phyloP scores from a whole-genome alignment of 805 yeast genomes.

The Starmerella stellata region DNA sequence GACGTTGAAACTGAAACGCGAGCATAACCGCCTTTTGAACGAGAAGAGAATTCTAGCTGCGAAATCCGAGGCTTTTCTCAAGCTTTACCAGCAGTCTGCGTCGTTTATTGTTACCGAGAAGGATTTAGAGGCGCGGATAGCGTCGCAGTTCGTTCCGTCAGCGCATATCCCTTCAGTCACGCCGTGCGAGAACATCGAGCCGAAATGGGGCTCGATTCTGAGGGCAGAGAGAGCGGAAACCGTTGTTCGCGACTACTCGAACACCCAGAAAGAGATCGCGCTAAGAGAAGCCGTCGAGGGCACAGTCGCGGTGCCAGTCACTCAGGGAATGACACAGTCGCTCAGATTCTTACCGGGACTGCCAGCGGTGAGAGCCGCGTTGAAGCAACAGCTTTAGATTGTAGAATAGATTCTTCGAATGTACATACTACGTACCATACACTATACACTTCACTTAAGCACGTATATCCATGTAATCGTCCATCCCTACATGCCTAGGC shows the following conservation, averaged over 20 bases:
- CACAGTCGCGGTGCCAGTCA: not conserved
- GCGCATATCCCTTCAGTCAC: conserved; percentile 3
- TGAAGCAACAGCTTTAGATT: no score
- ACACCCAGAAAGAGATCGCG: not conserved
- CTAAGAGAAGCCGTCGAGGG: not conserved
- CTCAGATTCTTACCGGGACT: not conserved
- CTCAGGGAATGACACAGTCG: not conserved
- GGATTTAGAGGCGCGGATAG: conserved; percentile 9
- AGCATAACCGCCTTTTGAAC: conserved; percentile 42
- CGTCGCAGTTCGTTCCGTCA: conserved; percentile 9
- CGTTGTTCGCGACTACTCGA: not conserved
- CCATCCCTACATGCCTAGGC: no score
- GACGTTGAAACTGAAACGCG: conserved; percentile 39
- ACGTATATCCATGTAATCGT: no score
- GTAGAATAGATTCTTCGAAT: no score
- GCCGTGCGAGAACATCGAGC: not conserved
- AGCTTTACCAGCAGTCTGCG: conserved; percentile 34
- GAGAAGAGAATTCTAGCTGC: conserved; percentile 36
- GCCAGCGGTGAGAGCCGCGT: not conserved
- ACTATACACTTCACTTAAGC: no score
- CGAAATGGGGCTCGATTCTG: not conserved
- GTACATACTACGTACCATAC: no score
- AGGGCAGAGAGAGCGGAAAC: no score
- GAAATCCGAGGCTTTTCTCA: conserved; percentile 41
- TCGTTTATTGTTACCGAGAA: conserved; percentile 9